These are phyloP conservation scores for Cystobasidium tubakii DNA, from an alignment of 768 basidiomycete genomes.

Conservation along the genomic window DNA sequence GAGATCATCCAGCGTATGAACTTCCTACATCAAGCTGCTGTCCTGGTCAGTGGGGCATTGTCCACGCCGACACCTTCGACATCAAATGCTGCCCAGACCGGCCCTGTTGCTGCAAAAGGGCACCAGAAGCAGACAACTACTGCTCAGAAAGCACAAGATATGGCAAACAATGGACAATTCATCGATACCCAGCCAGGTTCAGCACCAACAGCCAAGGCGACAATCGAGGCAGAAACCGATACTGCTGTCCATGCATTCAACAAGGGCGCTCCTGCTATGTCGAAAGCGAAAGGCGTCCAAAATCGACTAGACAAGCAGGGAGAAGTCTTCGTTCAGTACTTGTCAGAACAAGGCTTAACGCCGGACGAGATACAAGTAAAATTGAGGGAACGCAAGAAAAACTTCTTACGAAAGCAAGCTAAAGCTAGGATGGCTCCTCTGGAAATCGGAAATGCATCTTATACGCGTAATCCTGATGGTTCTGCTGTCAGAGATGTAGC, in stretches of 20 bases:
- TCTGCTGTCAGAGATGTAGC: neutral
- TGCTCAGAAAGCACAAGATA: neutral
- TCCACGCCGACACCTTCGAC: neutral
- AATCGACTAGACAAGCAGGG: neutral
- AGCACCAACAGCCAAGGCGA: neutral
- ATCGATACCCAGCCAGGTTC: neutral
- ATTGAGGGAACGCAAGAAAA: neutral
- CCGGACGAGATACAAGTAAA: neutral
- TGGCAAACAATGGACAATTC: neutral
- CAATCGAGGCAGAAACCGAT: neutral
- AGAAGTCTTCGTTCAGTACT: neutral
- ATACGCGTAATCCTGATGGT: neutral
- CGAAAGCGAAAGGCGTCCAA: neutral
- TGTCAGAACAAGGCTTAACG: neutral
- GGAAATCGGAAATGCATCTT: neutral
- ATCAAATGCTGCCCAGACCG: no score
- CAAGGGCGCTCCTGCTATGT: neutral
- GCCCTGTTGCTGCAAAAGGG: neutral
- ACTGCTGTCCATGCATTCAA: neutral
- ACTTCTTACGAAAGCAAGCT: neutral
- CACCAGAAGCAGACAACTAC: neutral
- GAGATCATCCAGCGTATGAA: conserved; percentile 33
- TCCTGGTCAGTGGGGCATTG: conserved; percentile 19
- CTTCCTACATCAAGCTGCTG: conserved; percentile 34
- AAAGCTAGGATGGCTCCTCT: neutral